Conservation (phyloP, 331 rosid species). For the Phaseolus coccineus region DNA sequence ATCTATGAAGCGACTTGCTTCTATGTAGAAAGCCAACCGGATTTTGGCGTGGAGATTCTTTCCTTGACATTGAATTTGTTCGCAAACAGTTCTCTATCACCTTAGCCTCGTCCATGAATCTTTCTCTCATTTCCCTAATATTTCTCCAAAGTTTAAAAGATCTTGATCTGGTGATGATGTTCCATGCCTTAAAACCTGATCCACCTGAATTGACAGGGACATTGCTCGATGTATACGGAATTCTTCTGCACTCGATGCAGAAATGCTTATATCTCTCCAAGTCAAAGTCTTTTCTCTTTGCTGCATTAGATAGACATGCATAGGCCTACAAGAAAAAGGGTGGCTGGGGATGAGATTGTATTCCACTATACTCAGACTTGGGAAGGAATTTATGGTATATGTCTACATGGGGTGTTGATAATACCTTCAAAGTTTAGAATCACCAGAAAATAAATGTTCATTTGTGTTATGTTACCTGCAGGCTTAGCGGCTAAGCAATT, state of each 20-base stretch:
- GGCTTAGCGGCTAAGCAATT: not conserved
- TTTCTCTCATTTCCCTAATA: constrained; percentile 67
- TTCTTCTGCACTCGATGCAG: constrained; percentile 77
- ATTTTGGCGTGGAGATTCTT: constrained; percentile 54
- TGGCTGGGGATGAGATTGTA: not conserved
- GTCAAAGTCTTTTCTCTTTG: constrained; percentile 73
- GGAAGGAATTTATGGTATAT: not conserved
- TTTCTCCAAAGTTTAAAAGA: constrained; percentile 57
- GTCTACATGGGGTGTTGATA: too few relatives aligned
- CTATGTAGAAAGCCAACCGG: constrained; percentile 41
- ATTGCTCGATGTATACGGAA: constrained; percentile 51
- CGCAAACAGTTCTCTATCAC: constrained; percentile 75
- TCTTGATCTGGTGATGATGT: constrained; percentile 51
- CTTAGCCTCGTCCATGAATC: constrained; percentile 72
- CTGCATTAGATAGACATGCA: constrained; percentile 68
- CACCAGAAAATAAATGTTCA: not conserved
- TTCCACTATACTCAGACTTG: not conserved
- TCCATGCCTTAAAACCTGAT: constrained; percentile 51
- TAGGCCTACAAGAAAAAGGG: constrained; percentile 65
- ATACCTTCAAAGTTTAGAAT: constrained; percentile 4
- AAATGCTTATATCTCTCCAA: constrained; percentile 68
- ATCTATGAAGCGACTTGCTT: constrained; percentile 48
- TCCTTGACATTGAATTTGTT: constrained; percentile 58
- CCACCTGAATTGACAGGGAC: constrained; percentile 47
- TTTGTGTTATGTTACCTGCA: not conserved